Evolutionary conservation across 2,329 filamentous ascomycete species (phyloP), one percentile per base, ranked within the genome.

Genomic region (Talaromyces verruculosus): DNA sequence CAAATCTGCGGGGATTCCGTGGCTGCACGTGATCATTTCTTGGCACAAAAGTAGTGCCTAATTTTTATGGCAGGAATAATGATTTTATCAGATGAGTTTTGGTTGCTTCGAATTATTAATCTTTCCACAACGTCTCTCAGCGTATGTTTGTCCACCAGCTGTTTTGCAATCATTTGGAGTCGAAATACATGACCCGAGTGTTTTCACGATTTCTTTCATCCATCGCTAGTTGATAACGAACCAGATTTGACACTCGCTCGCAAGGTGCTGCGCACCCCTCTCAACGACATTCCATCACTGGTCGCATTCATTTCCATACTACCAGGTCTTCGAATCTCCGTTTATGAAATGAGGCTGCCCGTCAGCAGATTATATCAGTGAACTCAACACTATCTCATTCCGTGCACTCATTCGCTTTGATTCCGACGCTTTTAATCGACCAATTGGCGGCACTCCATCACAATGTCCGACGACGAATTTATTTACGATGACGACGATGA

Each of bases 391-490:
- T 37, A 3, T 57, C 17, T 15, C 10, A 35, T 19, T 57, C 15
- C 17, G 5, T 37, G 25, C 33, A 22, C 53, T 37, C 53, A 15
- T 57, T 57, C 19, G n/a, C 53, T 57, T 37, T 5, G 17, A 25
- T 15, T 22, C 39, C 19, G 2, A 41, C n/a, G 7, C n/a, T 45
- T 33, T 25, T 17, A 35, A 28, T 30, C 51, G 28, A 22, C 33
- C 37, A 53, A 60, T 49, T 39, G 13, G 47, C 15, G 30, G 25
- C n/a, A 43, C 33, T 15, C 19, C 19, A 55, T 66, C 55, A 59
- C 53, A 63, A 78, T 78, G 76, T 78, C 77, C 63, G 77, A 79
- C 67, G 76, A 78, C 62, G 77, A 79, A 55, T 74, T 76, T 5
- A 76, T 73, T 58, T 75, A 75, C 41, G 76, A 79, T 55, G 75